Evolutionary conservation across 2,329 filamentous ascomycete species (phyloP).

Genomic region (Ophiostoma piceae): DNA sequence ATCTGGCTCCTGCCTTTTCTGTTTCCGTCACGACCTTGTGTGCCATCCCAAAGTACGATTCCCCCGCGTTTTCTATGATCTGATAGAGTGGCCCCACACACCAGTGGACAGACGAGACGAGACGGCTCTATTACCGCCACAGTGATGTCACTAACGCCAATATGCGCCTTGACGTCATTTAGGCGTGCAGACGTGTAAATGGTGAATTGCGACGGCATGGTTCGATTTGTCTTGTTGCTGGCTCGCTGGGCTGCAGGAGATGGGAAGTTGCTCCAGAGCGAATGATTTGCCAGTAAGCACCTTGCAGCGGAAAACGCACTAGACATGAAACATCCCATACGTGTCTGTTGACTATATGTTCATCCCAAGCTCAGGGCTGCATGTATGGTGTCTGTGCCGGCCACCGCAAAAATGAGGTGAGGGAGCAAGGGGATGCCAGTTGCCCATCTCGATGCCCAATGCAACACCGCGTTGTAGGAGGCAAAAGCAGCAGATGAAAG

Average conservation of each 20-base stretch:
- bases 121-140: background rate
- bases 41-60: background rate
- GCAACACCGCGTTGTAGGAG: background rate
- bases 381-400: background rate
- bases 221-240: background rate
- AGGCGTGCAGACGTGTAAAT: background rate
- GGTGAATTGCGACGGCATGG: background rate
- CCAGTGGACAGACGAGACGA: background rate
- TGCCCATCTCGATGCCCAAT: conserved; percentile 8
- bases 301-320: background rate
- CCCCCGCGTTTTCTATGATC: background rate
- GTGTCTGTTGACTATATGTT: conserved; percentile 3
- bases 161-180: conserved; percentile 8
- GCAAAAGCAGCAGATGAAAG: background rate
- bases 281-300: background rate
- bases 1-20: background rate
- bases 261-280: background rate
- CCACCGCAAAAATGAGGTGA: background rate
- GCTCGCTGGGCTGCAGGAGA: background rate
- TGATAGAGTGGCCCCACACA: background rate
- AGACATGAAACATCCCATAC: background rate
- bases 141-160: conserved; percentile 7
- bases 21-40: background rate
- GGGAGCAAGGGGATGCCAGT: background rate
- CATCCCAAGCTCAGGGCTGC: background rate